phyloP scores from a whole-genome alignment of 371 early-diverging fungal genomes.

The Mucor lusitanicus region DNA sequence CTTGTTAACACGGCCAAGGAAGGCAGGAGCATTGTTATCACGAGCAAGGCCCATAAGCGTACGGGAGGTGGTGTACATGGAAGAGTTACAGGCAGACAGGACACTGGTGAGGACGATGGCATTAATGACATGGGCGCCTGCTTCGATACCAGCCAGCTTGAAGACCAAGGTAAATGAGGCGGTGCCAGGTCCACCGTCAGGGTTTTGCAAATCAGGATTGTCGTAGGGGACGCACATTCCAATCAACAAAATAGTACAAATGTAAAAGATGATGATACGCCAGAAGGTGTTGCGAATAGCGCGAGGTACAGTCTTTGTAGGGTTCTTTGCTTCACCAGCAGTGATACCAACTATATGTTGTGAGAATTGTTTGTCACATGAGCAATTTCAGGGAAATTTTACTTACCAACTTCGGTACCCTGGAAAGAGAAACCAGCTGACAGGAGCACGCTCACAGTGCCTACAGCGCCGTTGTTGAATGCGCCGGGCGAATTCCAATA shows the following conservation, averaged over 20 bases:
- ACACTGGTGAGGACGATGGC: constrained; percentile 68
- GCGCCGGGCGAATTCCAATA: constrained; percentile 79
- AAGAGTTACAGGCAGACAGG: constrained; percentile 73
- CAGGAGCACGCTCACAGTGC: constrained; percentile 69
- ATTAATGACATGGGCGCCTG: constrained; percentile 71
- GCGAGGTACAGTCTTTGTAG: constrained; percentile 68
- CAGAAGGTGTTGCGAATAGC: constrained; percentile 75
- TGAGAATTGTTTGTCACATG: not conserved
- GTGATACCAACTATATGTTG: constrained; percentile 64
- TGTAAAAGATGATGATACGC: constrained; percentile 74
- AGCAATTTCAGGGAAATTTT: not conserved
- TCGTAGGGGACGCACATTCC: constrained; percentile 67
- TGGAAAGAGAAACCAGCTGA: constrained; percentile 84
- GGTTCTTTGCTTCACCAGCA: constrained; percentile 74
- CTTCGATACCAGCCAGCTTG: constrained; percentile 60
- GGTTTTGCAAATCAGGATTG: constrained; percentile 48
- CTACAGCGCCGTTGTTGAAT: constrained; percentile 74
- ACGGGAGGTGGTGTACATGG: constrained; percentile 69
- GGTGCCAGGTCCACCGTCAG: constrained; percentile 47
- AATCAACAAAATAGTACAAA: constrained; percentile 66
- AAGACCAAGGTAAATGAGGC: constrained; percentile 75
- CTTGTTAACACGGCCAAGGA: constrained; percentile 50
- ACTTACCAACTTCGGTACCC: constrained; percentile 71
- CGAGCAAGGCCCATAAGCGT: constrained; percentile 64
- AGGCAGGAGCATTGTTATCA: constrained; percentile 66